These are phyloP conservation scores for Kodamaea derodonti DNA, from an alignment of 1,139 yeast genomes.

Conservation along the genomic window DNA sequence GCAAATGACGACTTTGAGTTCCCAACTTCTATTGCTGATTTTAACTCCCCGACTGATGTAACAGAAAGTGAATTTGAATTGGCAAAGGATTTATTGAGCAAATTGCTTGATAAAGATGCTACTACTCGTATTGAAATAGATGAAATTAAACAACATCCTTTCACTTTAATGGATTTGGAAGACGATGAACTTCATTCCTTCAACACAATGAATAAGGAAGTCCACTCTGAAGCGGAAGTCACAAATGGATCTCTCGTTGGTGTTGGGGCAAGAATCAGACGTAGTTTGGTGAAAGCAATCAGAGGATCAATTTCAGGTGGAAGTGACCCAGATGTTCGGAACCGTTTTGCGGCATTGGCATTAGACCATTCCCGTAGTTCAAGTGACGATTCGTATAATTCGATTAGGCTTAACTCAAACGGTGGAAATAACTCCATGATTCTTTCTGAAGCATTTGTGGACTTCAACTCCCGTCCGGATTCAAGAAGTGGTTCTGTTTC, in stretches of 20 bases:
- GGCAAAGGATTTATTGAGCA: constrained; percentile 64
- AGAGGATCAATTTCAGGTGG: constrained; percentile 24
- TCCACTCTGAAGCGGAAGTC: constrained; percentile 59
- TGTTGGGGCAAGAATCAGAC: constrained; percentile 61
- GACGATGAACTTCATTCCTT: constrained; percentile 38
- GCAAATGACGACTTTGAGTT: constrained; percentile 58
- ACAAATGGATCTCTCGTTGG: constrained; percentile 62
- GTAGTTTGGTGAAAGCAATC: constrained; percentile 55
- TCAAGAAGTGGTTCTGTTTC: constrained; percentile 2
- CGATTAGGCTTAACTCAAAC: constrained; percentile 5
- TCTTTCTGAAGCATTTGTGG: constrained; percentile 28
- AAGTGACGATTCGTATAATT: constrained; percentile 25
- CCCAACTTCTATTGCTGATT: constrained; percentile 47
- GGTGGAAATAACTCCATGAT: constrained; percentile 29
- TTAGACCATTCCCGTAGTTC: constrained; percentile 28
- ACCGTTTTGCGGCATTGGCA: constrained; percentile 22
- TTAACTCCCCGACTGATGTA: constrained; percentile 37
- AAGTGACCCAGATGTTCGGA: constrained; percentile 25
- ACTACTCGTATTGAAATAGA: constrained; percentile 61
- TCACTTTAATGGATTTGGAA: constrained; percentile 62
- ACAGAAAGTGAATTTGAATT: constrained; percentile 48
- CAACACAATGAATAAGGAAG: constrained; percentile 16
- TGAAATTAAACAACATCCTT: constrained; percentile 78
- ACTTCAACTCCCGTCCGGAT: constrained; percentile 9
- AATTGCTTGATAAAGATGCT: constrained; percentile 71